Evolutionary conservation across 805 yeast genomes (phyloP).

Genomic region (Wickerhamomyces ciferrii): DNA sequence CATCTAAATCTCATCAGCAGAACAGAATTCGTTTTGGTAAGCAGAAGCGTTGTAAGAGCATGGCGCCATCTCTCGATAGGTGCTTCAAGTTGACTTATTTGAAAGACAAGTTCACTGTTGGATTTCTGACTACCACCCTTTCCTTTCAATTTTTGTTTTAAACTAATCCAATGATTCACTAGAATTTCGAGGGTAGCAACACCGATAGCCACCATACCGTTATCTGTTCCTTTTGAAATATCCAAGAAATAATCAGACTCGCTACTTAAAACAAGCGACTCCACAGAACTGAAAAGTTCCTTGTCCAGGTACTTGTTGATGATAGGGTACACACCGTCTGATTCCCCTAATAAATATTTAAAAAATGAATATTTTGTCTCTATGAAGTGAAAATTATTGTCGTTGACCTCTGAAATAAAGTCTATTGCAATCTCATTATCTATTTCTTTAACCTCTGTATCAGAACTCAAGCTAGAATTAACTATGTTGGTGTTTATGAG

Average conservation of each 20-base stretch:
- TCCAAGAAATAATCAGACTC: conserved; percentile 19
- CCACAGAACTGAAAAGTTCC: conserved; percentile 6
- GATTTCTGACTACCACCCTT: conserved; percentile 18
- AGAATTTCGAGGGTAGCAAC: conserved; percentile 41
- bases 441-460: conserved; percentile 7
- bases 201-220: conserved; percentile 14
- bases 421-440: conserved; percentile 12
- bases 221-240: background rate
- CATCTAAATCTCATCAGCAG: conserved; percentile 36
- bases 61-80: conserved; percentile 46
- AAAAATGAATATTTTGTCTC: conserved; percentile 31
- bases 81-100: conserved; percentile 24
- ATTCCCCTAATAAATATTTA: conserved; percentile 12
- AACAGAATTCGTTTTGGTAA: conserved; percentile 4
- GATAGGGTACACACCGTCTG: conserved; percentile 24
- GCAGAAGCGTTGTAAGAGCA: conserved; percentile 4
- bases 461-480: conserved; percentile 12
- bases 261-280: conserved; percentile 11
- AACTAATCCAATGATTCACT: conserved; percentile 34
- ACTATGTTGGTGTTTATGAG: conserved; percentile 25
- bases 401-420: conserved; percentile 24
- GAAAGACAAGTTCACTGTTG: conserved; percentile 21
- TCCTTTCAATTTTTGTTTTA: conserved; percentile 17
- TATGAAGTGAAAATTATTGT: conserved; percentile 27
- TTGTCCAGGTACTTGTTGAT: conserved; percentile 34